These are phyloP conservation scores for Serendipita sp. DNA, from an alignment of 768 basidiomycete species.

Conservation along the genomic window DNA sequence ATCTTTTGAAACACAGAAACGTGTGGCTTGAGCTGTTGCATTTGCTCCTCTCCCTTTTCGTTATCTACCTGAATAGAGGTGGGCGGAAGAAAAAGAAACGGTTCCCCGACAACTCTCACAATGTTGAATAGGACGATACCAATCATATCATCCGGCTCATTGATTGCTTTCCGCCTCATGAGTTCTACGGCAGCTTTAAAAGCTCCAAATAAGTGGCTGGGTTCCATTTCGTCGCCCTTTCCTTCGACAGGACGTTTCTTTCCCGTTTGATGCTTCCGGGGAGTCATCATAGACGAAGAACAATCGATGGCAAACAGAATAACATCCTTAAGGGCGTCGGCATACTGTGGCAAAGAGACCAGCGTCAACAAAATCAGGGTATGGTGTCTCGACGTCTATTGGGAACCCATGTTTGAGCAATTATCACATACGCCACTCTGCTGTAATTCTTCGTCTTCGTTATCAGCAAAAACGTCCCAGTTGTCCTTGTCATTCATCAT, in stretches of 20 bases:
- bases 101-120: conserved; percentile 29
- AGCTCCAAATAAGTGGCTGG: conserved; percentile 49
- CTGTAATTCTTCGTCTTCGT: conserved; percentile 70
- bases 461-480: conserved; percentile 65
- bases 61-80: conserved; percentile 15
- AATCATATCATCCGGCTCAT: conserved; percentile 74
- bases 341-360: conserved; percentile 25
- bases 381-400: conserved; percentile 10
- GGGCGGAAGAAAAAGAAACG: neutral
- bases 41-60: conserved; percentile 22
- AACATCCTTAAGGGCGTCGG: conserved; percentile 65
- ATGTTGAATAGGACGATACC: conserved; percentile 90
- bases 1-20: conserved; percentile 64
- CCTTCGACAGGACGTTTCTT: conserved; percentile 18
- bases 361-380: neutral
- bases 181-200: conserved; percentile 74
- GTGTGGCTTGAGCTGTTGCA: conserved; percentile 49
- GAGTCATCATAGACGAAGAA: conserved; percentile 71
- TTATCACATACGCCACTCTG: conserved; percentile 34
- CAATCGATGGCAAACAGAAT: conserved; percentile 94
- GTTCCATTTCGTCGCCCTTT: conserved; percentile 17
- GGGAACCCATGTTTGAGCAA: neutral
- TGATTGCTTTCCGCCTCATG: conserved; percentile 77
- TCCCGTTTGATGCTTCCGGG: conserved; percentile 45
- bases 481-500: conserved; percentile 28